Evolutionary conservation across 2,329 filamentous ascomycete genomes (phyloP), one percentile per base, ranked within the genome.

Genomic region (Botrytis squamosa): DNA sequence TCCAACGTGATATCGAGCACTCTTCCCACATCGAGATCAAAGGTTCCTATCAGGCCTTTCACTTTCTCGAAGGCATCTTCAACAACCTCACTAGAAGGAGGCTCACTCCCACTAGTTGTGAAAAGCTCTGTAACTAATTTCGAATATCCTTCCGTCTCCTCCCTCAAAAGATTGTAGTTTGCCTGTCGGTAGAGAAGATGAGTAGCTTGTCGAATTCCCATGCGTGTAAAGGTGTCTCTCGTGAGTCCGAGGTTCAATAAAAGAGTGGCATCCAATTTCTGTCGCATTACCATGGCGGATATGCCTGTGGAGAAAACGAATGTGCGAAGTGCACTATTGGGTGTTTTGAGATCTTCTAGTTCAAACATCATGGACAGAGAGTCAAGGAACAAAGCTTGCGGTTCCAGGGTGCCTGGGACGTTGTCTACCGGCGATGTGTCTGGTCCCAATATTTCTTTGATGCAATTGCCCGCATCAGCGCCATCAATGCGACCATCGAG

Each of bases 41-140:
- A 99, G 12, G 96, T 96, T 73, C 96, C 96, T 77, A 99, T 97
- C 79, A 99, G 88, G 25, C 93, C 95, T 83, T 97, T 98, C 76
- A 99, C 92, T 76, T 91, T 91, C 81, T 98, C 93, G 79, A 97
- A 98, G 0, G 94, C 94, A 79, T 94, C 91, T 78, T 93, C 90
- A 2, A 95, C 93, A 52, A 92, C 88, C 75, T 94, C 92, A 71
- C 90, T 44, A 90, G 90, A 90, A n/a, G 92, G 91, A 36, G 90
- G 90, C 72, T 92, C 90, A 78, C 91, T 91, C 78, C 91, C 91
- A 79, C 92, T 93, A 0, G 93, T 97, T 12, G 94, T 95, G 83
- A 98, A 99, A 46, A 98, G 90, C 82, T 99, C 96, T 0, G 95
- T 98, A 75, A 97, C 90, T 65, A 99, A 89, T 82, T 99, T 99